These are phyloP conservation scores for Globisporangium polare DNA, from an alignment of 352 stramenopile genomes.

Conservation along the genomic window DNA sequence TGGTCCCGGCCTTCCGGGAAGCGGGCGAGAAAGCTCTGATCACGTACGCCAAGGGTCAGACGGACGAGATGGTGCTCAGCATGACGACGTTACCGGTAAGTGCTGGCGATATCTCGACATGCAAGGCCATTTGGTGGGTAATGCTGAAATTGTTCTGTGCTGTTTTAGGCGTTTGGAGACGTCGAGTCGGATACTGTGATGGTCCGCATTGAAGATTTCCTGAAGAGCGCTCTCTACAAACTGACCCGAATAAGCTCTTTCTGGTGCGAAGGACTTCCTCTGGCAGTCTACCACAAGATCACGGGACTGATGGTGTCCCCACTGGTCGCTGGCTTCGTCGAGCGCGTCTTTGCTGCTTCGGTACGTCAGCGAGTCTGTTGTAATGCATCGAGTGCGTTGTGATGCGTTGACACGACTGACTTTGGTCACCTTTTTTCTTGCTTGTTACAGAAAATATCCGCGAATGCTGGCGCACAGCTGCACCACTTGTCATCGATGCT, in stretches of 20 bases:
- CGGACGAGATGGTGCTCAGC: slow-evolving; percentile 38
- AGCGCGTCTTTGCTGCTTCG: slow-evolving; percentile 41
- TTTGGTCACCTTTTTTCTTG: not conserved
- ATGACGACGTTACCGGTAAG: slow-evolving; percentile 44
- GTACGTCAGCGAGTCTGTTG: slow-evolving; percentile 20
- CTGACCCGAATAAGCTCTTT: slow-evolving; percentile 48
- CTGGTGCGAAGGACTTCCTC: slow-evolving; percentile 64
- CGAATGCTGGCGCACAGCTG: slow-evolving; percentile 34
- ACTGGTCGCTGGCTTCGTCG: slow-evolving; percentile 51
- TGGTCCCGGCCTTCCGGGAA: slow-evolving; percentile 67
- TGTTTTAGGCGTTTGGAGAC: slow-evolving; percentile 30
- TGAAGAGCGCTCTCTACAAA: slow-evolving; percentile 63
- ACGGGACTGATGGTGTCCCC: slow-evolving; percentile 50
- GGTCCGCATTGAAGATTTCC: slow-evolving; percentile 42
- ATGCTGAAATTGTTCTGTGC: not conserved
- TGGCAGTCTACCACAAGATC: slow-evolving; percentile 50
- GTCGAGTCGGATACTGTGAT: slow-evolving; percentile 34
- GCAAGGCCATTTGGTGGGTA: not conserved
- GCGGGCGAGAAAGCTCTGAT: slow-evolving; percentile 51
- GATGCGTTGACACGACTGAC: not conserved
- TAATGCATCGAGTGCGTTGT: not conserved
- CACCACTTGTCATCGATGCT: slow-evolving; percentile 45
- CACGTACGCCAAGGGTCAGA: slow-evolving; percentile 33
- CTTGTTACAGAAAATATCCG: slow-evolving; percentile 42
- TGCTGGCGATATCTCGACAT: not conserved